Evolutionary conservation across 2,329 filamentous ascomycete species (phyloP).

Genomic region (Clarireedia monteithiana): DNA sequence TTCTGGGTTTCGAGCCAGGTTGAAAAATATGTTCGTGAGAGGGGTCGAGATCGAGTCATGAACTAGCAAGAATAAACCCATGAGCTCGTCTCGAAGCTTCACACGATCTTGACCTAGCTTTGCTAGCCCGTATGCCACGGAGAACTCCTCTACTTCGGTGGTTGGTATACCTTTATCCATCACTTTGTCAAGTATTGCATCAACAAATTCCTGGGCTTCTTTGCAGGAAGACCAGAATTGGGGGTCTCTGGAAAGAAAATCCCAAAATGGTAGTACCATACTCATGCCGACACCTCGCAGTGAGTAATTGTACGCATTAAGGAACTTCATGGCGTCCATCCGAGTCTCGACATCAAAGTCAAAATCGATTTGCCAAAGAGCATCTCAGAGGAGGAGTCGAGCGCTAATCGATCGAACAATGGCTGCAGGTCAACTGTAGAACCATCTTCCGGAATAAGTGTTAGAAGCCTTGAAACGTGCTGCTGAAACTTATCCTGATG

Average conservation of each 20-base stretch:
- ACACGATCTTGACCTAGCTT: neutral
- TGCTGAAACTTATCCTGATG: neutral
- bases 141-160: neutral
- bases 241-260: neutral
- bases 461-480: neutral
- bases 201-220: neutral
- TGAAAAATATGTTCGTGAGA: neutral
- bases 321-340: neutral
- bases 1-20: neutral
- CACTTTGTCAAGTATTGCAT: neutral
- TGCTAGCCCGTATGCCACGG: neutral
- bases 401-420: constrained; percentile 32
- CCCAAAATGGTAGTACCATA: neutral
- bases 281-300: neutral
- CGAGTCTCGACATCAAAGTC: neutral
- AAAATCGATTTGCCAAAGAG: constrained; percentile 49
- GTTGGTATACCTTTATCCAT: neutral
- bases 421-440: constrained; percentile 5
- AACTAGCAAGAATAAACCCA: neutral
- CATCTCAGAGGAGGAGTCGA: constrained; percentile 51
- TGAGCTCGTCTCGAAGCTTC: neutral
- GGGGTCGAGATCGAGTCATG: neutral
- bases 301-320: neutral
- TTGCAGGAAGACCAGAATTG: neutral
- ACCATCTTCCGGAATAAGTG: constrained; percentile 1